phyloP scores from a whole-genome alignment of 192 early-diverging fungal species.

The Phycomyces nitens region DNA sequence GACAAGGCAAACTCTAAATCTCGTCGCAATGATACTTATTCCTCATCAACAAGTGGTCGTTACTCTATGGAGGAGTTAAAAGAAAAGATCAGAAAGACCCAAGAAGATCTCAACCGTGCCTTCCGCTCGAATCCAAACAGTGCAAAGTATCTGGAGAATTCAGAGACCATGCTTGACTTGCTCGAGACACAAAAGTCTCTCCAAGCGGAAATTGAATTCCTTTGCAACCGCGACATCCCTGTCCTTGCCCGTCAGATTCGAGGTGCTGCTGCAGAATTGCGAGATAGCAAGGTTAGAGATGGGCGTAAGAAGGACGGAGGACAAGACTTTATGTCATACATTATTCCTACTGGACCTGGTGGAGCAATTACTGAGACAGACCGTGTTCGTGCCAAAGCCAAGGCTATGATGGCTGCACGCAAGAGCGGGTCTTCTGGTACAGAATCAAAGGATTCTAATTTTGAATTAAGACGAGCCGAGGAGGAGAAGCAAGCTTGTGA shows the following conservation, averaged over 20 bases:
- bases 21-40: neutral
- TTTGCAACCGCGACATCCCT: constrained; percentile 43
- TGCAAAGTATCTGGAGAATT: constrained; percentile 9
- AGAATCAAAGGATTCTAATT: constrained; percentile 15
- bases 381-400: constrained; percentile 48
- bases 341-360: constrained; percentile 50
- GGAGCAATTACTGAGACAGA: constrained; percentile 51
- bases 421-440: constrained; percentile 34
- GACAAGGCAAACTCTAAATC: neutral
- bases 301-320: constrained; percentile 35
- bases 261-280: constrained; percentile 36
- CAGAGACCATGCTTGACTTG: constrained; percentile 19
- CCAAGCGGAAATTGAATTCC: constrained; percentile 38
- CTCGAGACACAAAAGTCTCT: constrained; percentile 23
- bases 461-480: constrained; percentile 34
- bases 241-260: constrained; percentile 40
- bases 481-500: constrained; percentile 46
- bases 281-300: constrained; percentile 41
- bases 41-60: neutral
- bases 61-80: constrained; percentile 43
- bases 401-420: constrained; percentile 52
- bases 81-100: constrained; percentile 40
- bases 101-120: constrained; percentile 26
- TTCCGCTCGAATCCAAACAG: constrained; percentile 2
- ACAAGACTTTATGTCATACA: constrained; percentile 20